phyloP scores from a whole-genome alignment of 2,329 filamentous ascomycete genomes.

The Rutstroemia sp. region DNA sequence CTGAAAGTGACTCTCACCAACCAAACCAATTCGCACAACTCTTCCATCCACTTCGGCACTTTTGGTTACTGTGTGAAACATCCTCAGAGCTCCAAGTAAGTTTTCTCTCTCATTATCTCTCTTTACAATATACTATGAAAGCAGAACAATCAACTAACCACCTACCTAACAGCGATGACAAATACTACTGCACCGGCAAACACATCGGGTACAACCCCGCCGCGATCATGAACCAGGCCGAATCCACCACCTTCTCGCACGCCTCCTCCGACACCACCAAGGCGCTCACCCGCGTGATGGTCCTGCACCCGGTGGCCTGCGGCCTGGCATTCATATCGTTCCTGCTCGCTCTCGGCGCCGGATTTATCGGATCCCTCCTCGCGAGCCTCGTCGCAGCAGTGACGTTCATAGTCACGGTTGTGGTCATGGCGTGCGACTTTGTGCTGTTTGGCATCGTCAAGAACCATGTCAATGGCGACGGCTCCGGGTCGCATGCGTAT shows the following conservation, averaged over 20 bases:
- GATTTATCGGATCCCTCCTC: slow-evolving; percentile 43
- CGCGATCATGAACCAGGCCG: slow-evolving; percentile 32
- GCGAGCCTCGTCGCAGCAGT: slow-evolving; percentile 43
- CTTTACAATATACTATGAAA: too few species aligned
- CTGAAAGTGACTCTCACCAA: slow-evolving; percentile 43
- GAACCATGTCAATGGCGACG: slow-evolving; percentile 43
- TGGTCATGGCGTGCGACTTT: slow-evolving; percentile 49
- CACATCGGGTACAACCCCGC: slow-evolving; percentile 51
- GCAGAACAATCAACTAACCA: too few species aligned
- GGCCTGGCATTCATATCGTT: slow-evolving; percentile 53
- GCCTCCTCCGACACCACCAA: slow-evolving; percentile 39
- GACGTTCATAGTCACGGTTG: slow-evolving; percentile 41
- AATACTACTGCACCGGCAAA: slow-evolving; percentile 41
- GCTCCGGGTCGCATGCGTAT: slow-evolving; percentile 33
- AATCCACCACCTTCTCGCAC: slow-evolving; percentile 36
- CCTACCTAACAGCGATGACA: slow-evolving; percentile 19
- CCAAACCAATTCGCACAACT: slow-evolving; percentile 28
- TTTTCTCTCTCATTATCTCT: neutral
- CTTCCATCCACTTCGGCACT: slow-evolving; percentile 45
- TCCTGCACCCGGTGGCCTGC: slow-evolving; percentile 54
- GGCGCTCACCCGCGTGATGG: slow-evolving; percentile 49
- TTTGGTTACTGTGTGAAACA: slow-evolving; percentile 49
- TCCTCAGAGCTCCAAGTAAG: slow-evolving; percentile 24
- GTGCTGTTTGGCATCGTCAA: slow-evolving; percentile 47
- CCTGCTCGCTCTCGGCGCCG: slow-evolving; percentile 44